phyloP scores from a whole-genome alignment of 768 basidiomycete species.

The Chalciporus pseudorubinellus region DNA sequence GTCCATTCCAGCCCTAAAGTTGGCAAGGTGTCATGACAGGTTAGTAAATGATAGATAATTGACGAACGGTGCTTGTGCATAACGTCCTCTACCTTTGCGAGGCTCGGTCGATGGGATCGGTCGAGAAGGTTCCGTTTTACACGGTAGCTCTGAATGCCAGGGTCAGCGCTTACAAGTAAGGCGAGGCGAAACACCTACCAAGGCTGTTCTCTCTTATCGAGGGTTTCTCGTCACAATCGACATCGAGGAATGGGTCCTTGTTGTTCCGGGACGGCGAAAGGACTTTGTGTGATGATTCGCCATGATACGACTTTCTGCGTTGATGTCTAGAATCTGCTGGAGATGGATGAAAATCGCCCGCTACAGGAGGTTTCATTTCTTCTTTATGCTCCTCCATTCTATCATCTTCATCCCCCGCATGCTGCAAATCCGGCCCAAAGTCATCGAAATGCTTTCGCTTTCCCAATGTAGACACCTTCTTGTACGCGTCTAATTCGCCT shows the following conservation, averaged over 20 bases:
- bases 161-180: background rate
- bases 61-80: constrained; percentile 43
- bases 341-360: constrained; percentile 2
- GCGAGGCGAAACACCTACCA: constrained; percentile 13
- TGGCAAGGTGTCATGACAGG: background rate
- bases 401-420: constrained; percentile 3
- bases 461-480: constrained; percentile 21
- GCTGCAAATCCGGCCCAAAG: constrained; percentile 12
- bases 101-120: constrained; percentile 16
- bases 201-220: background rate
- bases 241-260: constrained; percentile 11
- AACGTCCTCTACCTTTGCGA: constrained; percentile 59
- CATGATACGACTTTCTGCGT: constrained; percentile 19
- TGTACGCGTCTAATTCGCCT: constrained; percentile 29
- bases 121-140: constrained; percentile 12
- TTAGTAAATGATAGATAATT: background rate
- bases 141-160: constrained; percentile 7
- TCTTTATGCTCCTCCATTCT: constrained; percentile 3
- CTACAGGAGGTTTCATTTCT: background rate
- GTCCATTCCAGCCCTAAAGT: constrained; percentile 27
- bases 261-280: constrained; percentile 8
- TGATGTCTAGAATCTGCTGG: constrained; percentile 2
- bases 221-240: background rate
- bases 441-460: constrained; percentile 30
- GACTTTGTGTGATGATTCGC: constrained; percentile 6